A percentile compares a stretch with the other conserved stretches of the same genome.
These are phyloP conservation scores for Coniochaeta sp. DNA, from an alignment of 2,329 filamentous ascomycete species.

Conservation along the genomic window DNA sequence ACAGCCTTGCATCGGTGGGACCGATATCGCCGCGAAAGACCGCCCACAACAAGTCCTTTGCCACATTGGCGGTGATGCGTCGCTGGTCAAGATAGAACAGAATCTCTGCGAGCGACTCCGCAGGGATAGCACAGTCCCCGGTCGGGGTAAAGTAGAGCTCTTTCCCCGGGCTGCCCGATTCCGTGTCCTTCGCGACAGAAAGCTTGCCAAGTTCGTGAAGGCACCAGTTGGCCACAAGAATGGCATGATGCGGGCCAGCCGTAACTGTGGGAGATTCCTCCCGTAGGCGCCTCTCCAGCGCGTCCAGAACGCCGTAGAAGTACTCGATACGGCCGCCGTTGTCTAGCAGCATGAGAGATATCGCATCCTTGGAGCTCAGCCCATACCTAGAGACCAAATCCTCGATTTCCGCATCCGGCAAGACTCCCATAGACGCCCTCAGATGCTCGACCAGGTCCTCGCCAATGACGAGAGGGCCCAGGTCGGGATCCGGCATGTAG, in stretches of 20 bases:
- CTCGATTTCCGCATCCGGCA: constrained; percentile 64
- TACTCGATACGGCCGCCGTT: constrained; percentile 75
- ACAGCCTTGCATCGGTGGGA: constrained; percentile 17
- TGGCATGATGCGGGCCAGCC: constrained; percentile 24
- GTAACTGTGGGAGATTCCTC: neutral
- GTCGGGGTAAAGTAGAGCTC: constrained; percentile 27
- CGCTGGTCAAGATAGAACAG: constrained; percentile 37
- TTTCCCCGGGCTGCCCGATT: constrained; percentile 2
- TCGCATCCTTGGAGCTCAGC: constrained; percentile 73
- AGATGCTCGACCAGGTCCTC: constrained; percentile 61
- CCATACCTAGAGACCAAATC: constrained; percentile 56
- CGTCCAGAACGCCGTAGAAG: constrained; percentile 60
- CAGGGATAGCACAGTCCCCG: constrained; percentile 42
- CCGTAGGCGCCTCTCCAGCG: constrained; percentile 25
- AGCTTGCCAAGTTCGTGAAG: constrained; percentile 69
- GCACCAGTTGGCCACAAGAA: constrained; percentile 57
- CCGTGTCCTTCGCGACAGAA: constrained; percentile 37
- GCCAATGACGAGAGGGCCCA: constrained; percentile 71
- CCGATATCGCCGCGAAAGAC: constrained; percentile 36
- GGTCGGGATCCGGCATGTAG: constrained; percentile 96
- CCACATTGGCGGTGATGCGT: constrained; percentile 47
- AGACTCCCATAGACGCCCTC: constrained; percentile 52
- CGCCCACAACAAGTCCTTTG: constrained; percentile 49
- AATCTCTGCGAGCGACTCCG: constrained; percentile 40
- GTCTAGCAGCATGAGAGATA: constrained; percentile 70